Base-by-base conservation (phyloP, 129 eudicot species). In the Escallonia herrerae region DNA sequence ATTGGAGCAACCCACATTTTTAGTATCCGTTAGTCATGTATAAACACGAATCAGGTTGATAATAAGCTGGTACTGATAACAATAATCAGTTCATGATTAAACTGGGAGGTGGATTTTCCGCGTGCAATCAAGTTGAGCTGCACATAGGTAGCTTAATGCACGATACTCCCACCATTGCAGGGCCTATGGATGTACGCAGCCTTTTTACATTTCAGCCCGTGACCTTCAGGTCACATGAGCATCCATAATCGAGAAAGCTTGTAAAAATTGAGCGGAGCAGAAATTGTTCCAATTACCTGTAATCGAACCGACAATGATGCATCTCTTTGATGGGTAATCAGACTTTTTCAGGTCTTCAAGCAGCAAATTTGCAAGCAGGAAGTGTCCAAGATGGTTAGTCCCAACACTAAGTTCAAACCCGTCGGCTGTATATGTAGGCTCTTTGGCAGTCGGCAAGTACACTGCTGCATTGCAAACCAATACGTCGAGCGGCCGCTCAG, bases 361-460 rank as follows among this genome's bases (percentile, higher is more conserved):
- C 66, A 85, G 43, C 58, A 88, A 69, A 50, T 93, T 80, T 15
- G 96, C 77, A n/a, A 85, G 81, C 56, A 88, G 82, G 59, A 88
- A 88, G 65, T 88, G 96, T 3, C 96, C 96, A 2, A 88, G 78
- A 58, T 88, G 96, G 77, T 88, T 88, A 3, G 85, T 88, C 14
- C 93, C 96, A n/a, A 88, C 96, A 13, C 96, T 88, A 13, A 88
- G 87, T 65, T 88, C 96, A 60, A 88, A 82, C n/a, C 97, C 97
- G 1, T 90, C 95, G 3, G 97, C 97, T 3, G 95, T 82, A 58
- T 69, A 90, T 0, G 93, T 71, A 6, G 97, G 95, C 63, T 90
- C 94, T 72, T 70, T 80, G 0, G 97, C 97, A 10, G 95, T 90
- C 6, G 97, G 97, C 41, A 67, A 79, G 62, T 90, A 90, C 6